These are phyloP conservation scores for Penicillium concentricum DNA, from an alignment of 2,329 filamentous ascomycete genomes.

Conservation along the genomic window DNA sequence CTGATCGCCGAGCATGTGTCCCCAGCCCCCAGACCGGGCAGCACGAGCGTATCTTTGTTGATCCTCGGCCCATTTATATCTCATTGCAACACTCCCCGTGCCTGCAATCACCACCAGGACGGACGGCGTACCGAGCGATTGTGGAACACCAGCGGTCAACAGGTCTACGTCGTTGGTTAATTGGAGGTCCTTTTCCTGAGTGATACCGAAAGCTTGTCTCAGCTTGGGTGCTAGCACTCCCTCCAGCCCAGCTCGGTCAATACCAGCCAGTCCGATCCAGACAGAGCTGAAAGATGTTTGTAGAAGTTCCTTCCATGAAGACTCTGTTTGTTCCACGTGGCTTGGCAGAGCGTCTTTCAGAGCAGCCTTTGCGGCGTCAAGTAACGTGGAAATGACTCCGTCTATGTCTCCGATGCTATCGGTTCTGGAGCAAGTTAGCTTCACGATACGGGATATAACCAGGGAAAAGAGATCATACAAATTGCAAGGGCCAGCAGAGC, in stretches of 20 bases:
- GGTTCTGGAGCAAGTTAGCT: slow-evolving; percentile 12
- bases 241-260: slow-evolving; percentile 37
- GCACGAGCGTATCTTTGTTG: slow-evolving; percentile 23
- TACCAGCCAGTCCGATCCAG: slow-evolving; percentile 45
- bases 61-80: slow-evolving; percentile 27
- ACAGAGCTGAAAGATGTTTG: slow-evolving; percentile 28
- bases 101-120: slow-evolving; percentile 44
- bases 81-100: slow-evolving; percentile 47
- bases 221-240: slow-evolving; percentile 28
- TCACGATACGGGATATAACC: too few species aligned
- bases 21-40: slow-evolving; percentile 47
- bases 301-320: slow-evolving; percentile 5
- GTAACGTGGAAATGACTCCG: slow-evolving; percentile 28
- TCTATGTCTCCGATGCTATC: slow-evolving; percentile 19
- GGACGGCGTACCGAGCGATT: slow-evolving; percentile 14
- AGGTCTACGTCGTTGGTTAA: slow-evolving; percentile 46
- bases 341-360: slow-evolving; percentile 8
- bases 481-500: slow-evolving; percentile 41
- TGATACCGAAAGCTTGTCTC: slow-evolving; percentile 28
- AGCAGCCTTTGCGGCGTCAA: slow-evolving; percentile 19
- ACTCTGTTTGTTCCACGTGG: background rate
- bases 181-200: slow-evolving; percentile 20
- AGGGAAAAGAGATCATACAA: slow-evolving; percentile 31
- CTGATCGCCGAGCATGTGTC: slow-evolving; percentile 46
- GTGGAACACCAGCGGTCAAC: slow-evolving; percentile 29